phyloP scores from a whole-genome alignment of 257 asterid species.

The Solanum pinnatisectum region DNA sequence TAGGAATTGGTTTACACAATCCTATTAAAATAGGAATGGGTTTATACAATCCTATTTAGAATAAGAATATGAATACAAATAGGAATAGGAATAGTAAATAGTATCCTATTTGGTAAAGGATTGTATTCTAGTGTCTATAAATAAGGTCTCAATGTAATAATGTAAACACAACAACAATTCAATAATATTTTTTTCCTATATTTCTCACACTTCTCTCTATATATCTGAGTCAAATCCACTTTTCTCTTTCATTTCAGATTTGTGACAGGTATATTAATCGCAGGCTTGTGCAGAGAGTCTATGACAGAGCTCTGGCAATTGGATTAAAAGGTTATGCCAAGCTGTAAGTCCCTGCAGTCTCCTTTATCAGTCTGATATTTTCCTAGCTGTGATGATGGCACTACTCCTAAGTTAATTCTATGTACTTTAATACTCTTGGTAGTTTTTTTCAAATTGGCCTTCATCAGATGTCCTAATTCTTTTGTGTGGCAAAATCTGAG shows the following conservation, averaged over 20 bases:
- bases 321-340: conserved; percentile 79
- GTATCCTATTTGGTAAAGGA: too few relatives aligned
- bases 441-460: background rate
- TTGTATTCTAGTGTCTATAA: too few relatives aligned
- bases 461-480: background rate
- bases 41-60: too few relatives aligned
- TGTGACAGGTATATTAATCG: conserved; percentile 89
- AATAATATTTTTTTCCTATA: too few relatives aligned
- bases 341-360: conserved; percentile 36
- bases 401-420: background rate
- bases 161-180: too few relatives aligned
- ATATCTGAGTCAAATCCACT: background rate
- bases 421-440: too few relatives aligned
- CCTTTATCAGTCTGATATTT: background rate
- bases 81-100: too few relatives aligned
- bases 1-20: too few relatives aligned
- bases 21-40: too few relatives aligned
- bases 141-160: too few relatives aligned
- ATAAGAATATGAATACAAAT: too few relatives aligned
- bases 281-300: conserved; percentile 49
- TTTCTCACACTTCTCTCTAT: too few relatives aligned
- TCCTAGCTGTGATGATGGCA: background rate
- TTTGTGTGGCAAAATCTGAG: conserved; percentile 1
- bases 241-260: conserved; percentile 32
- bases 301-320: conserved; percentile 57